These are phyloP conservation scores for Lachnellula subtilissima DNA, from an alignment of 2,329 filamentous ascomycete species.

Conservation along the genomic window DNA sequence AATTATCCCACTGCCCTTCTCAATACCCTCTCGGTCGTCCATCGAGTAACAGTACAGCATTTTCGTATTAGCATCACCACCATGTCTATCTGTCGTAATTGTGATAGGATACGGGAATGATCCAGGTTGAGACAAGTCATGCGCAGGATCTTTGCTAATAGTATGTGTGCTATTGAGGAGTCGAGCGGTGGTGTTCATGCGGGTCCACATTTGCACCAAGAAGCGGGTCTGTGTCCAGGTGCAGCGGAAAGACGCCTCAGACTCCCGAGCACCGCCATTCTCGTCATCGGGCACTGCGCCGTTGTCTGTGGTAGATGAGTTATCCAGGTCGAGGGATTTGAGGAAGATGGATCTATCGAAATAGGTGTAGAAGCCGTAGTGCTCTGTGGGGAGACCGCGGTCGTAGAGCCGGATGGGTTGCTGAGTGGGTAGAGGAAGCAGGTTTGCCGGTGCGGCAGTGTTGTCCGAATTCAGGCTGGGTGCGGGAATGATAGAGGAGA, in stretches of 20 bases:
- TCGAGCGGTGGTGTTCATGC: conserved; percentile 39
- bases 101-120: conserved; percentile 62
- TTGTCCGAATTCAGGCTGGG: conserved; percentile 63
- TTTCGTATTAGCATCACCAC: conserved; percentile 50
- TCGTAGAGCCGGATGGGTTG: conserved; percentile 86
- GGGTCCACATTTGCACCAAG: conserved; percentile 63
- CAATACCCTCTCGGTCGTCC: conserved; percentile 42
- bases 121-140: conserved; percentile 40
- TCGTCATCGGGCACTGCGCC: conserved; percentile 43
- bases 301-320: conserved; percentile 37
- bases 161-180: conserved; percentile 34
- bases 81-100: conserved; percentile 57
- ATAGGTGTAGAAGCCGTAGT: conserved; percentile 93
- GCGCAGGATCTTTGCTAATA: conserved; percentile 19
- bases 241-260: conserved; percentile 50
- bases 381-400: conserved; percentile 72
- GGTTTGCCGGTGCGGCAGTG: conserved; percentile 63
- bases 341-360: conserved; percentile 85
- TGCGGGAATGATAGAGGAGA: conserved; percentile 54
- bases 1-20: conserved; percentile 39
- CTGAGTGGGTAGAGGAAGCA: conserved; percentile 65
- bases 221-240: conserved; percentile 58
- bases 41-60: conserved; percentile 51
- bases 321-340: conserved; percentile 49
- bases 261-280: conserved; percentile 49